phyloP scores from a whole-genome alignment of 1,139 yeast species.

The Hyphopichia khmerensis region DNA sequence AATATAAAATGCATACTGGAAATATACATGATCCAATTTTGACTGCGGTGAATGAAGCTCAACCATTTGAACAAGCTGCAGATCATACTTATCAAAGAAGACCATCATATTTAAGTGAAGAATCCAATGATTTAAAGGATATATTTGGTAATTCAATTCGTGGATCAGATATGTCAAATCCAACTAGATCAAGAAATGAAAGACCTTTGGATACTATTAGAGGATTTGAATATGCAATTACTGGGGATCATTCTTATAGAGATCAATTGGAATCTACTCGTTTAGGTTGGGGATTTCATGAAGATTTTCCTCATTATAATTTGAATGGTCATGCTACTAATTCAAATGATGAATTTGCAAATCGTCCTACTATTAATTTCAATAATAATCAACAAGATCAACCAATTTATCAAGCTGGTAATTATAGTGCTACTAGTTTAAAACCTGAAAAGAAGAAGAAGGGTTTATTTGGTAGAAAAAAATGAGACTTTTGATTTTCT shows the following conservation, averaged over 20 bases:
- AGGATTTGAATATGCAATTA: slow-evolving; percentile 86
- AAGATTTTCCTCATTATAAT: slow-evolving; percentile 43
- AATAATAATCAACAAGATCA: slow-evolving; percentile 46
- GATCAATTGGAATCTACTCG: slow-evolving; percentile 77
- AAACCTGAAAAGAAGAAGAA: slow-evolving; percentile 44
- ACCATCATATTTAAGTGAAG: slow-evolving; percentile 40
- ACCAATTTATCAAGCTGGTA: slow-evolving; percentile 63
- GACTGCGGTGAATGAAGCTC: slow-evolving; percentile 89
- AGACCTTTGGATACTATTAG: slow-evolving; percentile 95
- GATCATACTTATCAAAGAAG: slow-evolving; percentile 29
- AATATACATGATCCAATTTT: slow-evolving; percentile 85
- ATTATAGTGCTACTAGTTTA: slow-evolving; percentile 43
- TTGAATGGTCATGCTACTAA: slow-evolving; percentile 20
- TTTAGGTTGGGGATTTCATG: slow-evolving; percentile 74
- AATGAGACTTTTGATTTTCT: slow-evolving; percentile 10
- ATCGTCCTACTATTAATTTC: slow-evolving; percentile 34
- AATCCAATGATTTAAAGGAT: slow-evolving; percentile 59
- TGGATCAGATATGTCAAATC: slow-evolving; percentile 84
- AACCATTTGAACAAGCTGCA: slow-evolving; percentile 88
- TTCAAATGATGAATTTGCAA: slow-evolving; percentile 4
- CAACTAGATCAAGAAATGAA: slow-evolving; percentile 88
- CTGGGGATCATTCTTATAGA: slow-evolving; percentile 76
- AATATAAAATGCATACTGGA: slow-evolving; percentile 52
- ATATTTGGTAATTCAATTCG: slow-evolving; percentile 77
- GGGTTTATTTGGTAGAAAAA: slow-evolving; percentile 73